A percentile compares a stretch with the other conserved stretches of the same genome.
phyloP scores from a whole-genome alignment of 768 basidiomycete genomes.

The Panaeolus papilionaceus region DNA sequence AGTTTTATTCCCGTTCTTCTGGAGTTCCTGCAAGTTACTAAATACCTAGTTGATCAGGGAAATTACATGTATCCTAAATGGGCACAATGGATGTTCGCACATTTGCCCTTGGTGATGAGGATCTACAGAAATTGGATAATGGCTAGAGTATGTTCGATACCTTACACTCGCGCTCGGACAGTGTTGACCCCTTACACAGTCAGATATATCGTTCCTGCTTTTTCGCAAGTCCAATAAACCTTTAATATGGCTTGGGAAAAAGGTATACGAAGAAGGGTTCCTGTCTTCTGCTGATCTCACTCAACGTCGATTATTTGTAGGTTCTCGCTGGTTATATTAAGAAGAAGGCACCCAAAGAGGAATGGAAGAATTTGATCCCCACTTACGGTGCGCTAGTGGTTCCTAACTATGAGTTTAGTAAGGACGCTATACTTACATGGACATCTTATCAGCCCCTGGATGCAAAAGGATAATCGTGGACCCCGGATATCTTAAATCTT shows the following conservation, averaged over 20 bases:
- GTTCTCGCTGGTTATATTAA: slow-evolving; percentile 51
- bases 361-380: slow-evolving; percentile 54
- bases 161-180: slow-evolving; percentile 3
- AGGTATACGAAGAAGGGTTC: slow-evolving; percentile 31
- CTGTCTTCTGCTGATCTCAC: slow-evolving; percentile 1
- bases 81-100: slow-evolving; percentile 59
- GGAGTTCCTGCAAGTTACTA: neutral
- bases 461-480: slow-evolving; percentile 72
- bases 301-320: slow-evolving; percentile 34
- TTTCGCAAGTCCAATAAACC: slow-evolving; percentile 48
- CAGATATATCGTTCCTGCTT: slow-evolving; percentile 42
- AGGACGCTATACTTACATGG: slow-evolving; percentile 6
- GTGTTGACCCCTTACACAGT: slow-evolving; percentile 30
- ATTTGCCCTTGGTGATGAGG: slow-evolving; percentile 56
- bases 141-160: slow-evolving; percentile 44
- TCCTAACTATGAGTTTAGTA: neutral
- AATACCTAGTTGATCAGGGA: slow-evolving; percentile 30
- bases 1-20: slow-evolving; percentile 25
- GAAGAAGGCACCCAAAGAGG: slow-evolving; percentile 52
- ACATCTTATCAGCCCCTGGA: slow-evolving; percentile 49
- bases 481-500: slow-evolving; percentile 58
- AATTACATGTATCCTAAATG: slow-evolving; percentile 49
- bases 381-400: slow-evolving; percentile 48
- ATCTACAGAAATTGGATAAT: slow-evolving; percentile 54
- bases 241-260: slow-evolving; percentile 36